phyloP scores from a whole-genome alignment of 768 basidiomycete species.

The Asterophora parasitica region DNA sequence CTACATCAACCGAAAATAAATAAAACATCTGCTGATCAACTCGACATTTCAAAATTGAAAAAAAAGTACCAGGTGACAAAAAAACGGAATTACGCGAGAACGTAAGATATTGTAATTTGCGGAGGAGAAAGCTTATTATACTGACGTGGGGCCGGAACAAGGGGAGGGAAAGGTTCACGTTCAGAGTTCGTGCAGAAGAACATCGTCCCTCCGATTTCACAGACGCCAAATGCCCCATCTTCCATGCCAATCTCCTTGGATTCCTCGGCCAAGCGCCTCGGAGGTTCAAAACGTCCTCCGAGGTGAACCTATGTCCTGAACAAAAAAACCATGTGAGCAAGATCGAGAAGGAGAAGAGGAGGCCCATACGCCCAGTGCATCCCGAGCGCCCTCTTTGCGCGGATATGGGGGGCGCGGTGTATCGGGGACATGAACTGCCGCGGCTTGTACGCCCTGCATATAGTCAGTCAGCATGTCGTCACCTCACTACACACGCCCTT shows the following conservation, averaged over 20 bases:
- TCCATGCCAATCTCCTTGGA: slow-evolving; percentile 46
- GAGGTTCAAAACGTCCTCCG: slow-evolving; percentile 60
- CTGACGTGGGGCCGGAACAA: no score
- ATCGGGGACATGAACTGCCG: slow-evolving; percentile 52
- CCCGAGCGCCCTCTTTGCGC: slow-evolving; percentile 53
- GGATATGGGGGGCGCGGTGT: slow-evolving; percentile 58
- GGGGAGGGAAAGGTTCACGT: no score
- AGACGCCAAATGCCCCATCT: slow-evolving; percentile 50
- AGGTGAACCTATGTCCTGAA: slow-evolving; percentile 50
- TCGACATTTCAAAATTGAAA: no score
- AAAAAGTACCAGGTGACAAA: no score
- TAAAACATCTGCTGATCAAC: no score
- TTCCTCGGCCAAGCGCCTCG: slow-evolving; percentile 46
- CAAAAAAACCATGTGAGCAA: neutral
- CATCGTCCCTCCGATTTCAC: slow-evolving; percentile 58
- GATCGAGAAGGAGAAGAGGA: neutral
- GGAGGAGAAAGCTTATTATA: no score
- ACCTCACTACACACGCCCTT: slow-evolving; percentile 1
- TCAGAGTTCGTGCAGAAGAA: no score
- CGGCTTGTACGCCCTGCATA: slow-evolving; percentile 51
- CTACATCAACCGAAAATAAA: no score
- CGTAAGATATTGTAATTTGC: no score
- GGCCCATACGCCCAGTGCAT: slow-evolving; percentile 65
- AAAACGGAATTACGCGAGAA: no score
- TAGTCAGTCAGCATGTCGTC: neutral